These are phyloP conservation scores for Phalaenopsis aphrodite DNA, from an alignment of 106 monocot genomes.

Conservation along the genomic window DNA sequence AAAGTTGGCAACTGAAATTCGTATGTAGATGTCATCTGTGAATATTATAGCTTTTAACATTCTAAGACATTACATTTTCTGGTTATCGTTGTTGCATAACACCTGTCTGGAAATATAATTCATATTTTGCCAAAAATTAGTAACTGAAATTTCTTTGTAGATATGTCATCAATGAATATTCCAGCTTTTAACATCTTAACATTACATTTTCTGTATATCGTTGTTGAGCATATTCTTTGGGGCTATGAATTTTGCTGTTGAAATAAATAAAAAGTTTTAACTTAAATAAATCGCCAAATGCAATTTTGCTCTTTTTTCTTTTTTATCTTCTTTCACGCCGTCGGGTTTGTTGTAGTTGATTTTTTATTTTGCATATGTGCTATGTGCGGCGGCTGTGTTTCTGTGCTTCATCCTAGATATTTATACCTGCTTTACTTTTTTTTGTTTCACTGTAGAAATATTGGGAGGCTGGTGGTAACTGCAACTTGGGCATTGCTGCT, in stretches of 20 bases:
- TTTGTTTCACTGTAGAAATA: slow-evolving; percentile 37
- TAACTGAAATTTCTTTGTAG: no score
- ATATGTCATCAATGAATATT: no score
- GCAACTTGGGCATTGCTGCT: slow-evolving; percentile 84
- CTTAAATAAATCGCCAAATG: no score
- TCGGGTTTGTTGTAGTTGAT: background rate
- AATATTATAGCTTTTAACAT: background rate
- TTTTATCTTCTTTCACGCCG: background rate
- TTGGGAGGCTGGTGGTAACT: slow-evolving; percentile 98
- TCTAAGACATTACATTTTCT: background rate
- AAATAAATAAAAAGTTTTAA: no score
- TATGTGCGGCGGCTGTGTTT: background rate
- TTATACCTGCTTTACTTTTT: background rate
- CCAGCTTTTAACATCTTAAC: no score
- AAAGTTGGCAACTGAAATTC: background rate
- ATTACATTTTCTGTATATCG: no score
- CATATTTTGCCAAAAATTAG: no score
- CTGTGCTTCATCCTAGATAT: background rate
- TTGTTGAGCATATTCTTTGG: no score
- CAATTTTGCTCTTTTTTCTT: background rate
- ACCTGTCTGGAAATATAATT: no score
- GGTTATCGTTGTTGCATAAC: no score
- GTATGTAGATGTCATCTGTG: background rate
- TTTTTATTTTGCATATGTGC: background rate
- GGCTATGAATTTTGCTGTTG: no score